Evolutionary conservation across 2,329 filamentous ascomycete genomes (phyloP).

Genomic region (Neocucurbitaria cava): DNA sequence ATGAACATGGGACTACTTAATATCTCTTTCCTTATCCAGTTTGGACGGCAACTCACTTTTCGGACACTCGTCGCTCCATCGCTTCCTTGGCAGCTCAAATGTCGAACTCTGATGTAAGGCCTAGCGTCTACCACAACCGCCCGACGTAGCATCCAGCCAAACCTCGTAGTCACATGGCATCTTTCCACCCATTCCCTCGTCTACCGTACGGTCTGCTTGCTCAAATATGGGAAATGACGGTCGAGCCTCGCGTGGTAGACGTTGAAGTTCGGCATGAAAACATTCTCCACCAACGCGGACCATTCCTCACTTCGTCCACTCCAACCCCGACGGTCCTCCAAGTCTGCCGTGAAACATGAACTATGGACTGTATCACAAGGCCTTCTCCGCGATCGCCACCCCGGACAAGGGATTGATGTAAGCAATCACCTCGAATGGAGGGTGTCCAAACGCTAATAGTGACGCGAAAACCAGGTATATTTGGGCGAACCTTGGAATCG

Average conservation of each 20-base stretch:
- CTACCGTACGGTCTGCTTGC: constrained; percentile 12
- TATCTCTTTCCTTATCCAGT: too few relatives aligned
- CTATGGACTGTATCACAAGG: constrained; percentile 11
- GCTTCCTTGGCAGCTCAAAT: too few relatives aligned
- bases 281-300: neutral
- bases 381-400: neutral
- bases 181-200: constrained; percentile 13
- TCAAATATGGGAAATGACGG: constrained; percentile 13
- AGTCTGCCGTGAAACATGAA: constrained; percentile 14
- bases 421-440: neutral
- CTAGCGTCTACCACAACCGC: too few relatives aligned
- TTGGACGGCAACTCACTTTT: too few relatives aligned
- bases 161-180: neutral
- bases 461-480: constrained; percentile 1
- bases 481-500: constrained; percentile 10
- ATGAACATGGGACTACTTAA: too few relatives aligned
- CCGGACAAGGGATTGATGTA: neutral
- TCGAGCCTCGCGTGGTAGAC: constrained; percentile 8
- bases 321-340: constrained; percentile 6
- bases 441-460: neutral
- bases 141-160: too few relatives aligned
- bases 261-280: too few relatives aligned
- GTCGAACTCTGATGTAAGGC: too few relatives aligned
- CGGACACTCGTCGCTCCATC: too few relatives aligned
- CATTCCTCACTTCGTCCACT: constrained; percentile 6